Percentiles rank a stretch among this genome's conserved stretches.
Evolutionary conservation across 768 basidiomycete genomes (phyloP).

Genomic region (Clathrus columnatus): DNA sequence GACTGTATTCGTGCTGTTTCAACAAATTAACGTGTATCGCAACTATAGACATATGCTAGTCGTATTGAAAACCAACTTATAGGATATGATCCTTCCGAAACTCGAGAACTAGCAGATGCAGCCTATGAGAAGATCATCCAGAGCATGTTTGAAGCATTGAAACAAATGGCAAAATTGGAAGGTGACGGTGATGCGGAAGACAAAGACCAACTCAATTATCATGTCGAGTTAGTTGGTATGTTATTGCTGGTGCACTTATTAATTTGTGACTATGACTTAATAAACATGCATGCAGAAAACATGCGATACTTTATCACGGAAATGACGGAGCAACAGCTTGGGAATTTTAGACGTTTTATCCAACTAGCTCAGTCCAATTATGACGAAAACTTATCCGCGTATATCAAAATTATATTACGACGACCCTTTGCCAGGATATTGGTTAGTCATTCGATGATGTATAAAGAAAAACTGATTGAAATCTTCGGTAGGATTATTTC

Average conservation of each 20-base stretch:
- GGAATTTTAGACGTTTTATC: conserved; percentile 53
- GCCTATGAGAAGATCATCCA: conserved; percentile 86
- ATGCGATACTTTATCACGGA: conserved; percentile 93
- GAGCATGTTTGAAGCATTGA: conserved; percentile 85
- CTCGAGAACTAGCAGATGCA: conserved; percentile 65
- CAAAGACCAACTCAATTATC: conserved; percentile 94
- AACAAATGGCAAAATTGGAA: conserved; percentile 94
- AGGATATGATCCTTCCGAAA: conserved; percentile 66
- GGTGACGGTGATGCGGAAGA: conserved; percentile 71
- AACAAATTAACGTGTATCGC: too few species aligned
- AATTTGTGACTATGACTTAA: background rate
- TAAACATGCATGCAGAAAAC: conserved; percentile 83
- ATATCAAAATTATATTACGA: conserved; percentile 79
- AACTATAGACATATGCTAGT: conserved; percentile 49
- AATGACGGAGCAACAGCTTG: conserved; percentile 58
- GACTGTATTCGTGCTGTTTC: too few species aligned
- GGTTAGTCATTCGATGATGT: conserved; percentile 36
- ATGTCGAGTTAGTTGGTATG: conserved; percentile 90
- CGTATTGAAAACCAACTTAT: conserved; percentile 80
- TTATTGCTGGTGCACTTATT: conserved; percentile 1
- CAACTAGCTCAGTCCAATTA: conserved; percentile 75
- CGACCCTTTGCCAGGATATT: conserved; percentile 82
- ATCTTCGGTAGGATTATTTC: conserved; percentile 71
- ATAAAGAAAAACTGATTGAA: background rate
- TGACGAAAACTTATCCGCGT: conserved; percentile 80